Percentiles rank a stretch among this genome's conserved stretches.
Conservation (phyloP, 2,329 filamentous ascomycete genomes). For the Didymosphaeria variabile region DNA sequence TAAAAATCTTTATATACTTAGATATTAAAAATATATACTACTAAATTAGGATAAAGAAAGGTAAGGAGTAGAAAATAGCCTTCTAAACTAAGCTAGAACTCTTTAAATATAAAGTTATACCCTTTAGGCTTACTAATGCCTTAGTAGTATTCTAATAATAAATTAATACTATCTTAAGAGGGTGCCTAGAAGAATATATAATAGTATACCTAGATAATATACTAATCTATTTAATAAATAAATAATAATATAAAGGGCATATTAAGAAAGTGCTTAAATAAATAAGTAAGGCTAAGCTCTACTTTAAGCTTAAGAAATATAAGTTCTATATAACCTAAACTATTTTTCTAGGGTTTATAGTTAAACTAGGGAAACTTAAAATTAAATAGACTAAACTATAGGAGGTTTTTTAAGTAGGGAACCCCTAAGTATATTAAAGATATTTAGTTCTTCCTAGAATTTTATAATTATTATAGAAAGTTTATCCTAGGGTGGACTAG, state of each 20-base stretch:
- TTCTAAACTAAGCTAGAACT: constrained; percentile 20
- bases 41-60: constrained; percentile 1
- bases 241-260: neutral
- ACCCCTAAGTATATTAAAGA: too few species aligned
- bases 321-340: neutral
- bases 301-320: neutral
- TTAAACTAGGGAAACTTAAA: too few species aligned
- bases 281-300: neutral
- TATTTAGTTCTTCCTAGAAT: too few species aligned
- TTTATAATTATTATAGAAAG: too few species aligned
- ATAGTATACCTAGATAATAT: neutral
- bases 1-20: neutral
- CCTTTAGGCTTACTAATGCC: neutral
- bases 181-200: too few species aligned
- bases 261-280: neutral
- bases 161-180: neutral
- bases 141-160: neutral
- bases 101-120: neutral
- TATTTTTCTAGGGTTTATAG: neutral
- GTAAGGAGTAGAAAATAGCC: constrained; percentile 16
- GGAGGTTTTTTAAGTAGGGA: too few species aligned
- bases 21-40: neutral
- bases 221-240: neutral
- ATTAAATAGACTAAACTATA: too few species aligned
- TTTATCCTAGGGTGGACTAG: too few species aligned